phyloP scores from a whole-genome alignment of 345 rosid genomes.

The Rhodamnia argentea region DNA sequence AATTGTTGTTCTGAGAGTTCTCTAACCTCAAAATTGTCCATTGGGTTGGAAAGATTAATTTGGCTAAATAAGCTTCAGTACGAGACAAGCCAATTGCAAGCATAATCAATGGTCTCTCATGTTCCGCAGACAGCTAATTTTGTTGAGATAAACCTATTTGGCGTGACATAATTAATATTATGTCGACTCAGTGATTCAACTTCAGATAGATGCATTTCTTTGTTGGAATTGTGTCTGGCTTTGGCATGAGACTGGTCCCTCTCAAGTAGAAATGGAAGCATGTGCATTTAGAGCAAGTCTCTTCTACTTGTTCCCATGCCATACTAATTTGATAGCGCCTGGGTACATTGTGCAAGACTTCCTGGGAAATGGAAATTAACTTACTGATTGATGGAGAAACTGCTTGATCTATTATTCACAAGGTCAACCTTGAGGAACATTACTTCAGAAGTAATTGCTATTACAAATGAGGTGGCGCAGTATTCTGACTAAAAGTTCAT shows the following conservation, averaged over 20 bases:
- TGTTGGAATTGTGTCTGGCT: background rate
- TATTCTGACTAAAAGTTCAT: background rate
- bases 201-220: background rate
- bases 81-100: background rate
- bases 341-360: background rate
- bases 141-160: background rate
- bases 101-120: background rate
- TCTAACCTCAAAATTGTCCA: background rate
- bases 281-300: background rate
- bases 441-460: background rate
- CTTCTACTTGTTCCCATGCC: background rate
- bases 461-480: background rate
- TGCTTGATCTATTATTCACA: background rate
- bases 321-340: background rate
- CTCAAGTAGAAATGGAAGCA: background rate
- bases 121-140: background rate
- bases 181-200: background rate
- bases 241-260: background rate
- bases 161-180: background rate
- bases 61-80: background rate
- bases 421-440: no score
- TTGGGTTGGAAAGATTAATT: background rate
- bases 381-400: background rate
- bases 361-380: background rate
- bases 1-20: background rate